Base-by-base conservation (phyloP, 1,139 yeast genomes). In the Kluyveromyces sp. region DNA sequence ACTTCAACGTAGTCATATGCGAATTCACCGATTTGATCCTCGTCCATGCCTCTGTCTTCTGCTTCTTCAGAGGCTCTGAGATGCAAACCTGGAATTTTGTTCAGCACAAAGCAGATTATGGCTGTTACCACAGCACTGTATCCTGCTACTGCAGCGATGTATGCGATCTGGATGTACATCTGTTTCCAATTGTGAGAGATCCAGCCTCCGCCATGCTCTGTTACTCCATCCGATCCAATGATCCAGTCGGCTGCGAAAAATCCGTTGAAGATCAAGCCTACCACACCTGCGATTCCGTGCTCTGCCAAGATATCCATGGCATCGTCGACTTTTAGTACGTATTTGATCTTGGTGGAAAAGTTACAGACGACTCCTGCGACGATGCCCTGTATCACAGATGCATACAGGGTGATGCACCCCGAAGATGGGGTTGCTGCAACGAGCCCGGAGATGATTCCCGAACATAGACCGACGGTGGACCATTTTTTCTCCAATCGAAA, bases 1-100 rank as follows among this genome's bases (percentile, higher is more conserved):
- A 89, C 95, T 69, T 92, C 98, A 47, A 92, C 96, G 61, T 88
- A 92, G 67, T 92, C 97, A 64, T 89, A 92, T 18, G 98, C 98
- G 68, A 92, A 92, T 66, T 92, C 97, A 43, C 98, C 98, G 54
- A 92, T 86, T 68, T 92, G 96, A 65, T 87, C 95, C 64, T 92
- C 97, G 64, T 92, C 98, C 67, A 88, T 77, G 49, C 98, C 98
- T 26, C 73, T 70, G 53, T 83, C 86, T 65, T 92, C 98, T 15
- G 82, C 96, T 42, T 81, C 81, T 62, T 86, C 94, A 50, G 78
- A 74, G 8, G 87, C 85, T 57, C 97, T 76, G 54, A 92, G 71
- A 50, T 80, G 74, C 57, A 87, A 74, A 9, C 92, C 94, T 3
- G 98, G 98, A 32, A 89, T 82, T 53, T 73, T 73, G 66, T 92